Evolutionary conservation across 345 rosid species (phyloP), one percentile per base, ranked within the genome.

Genomic region (Turritis glabra): DNA sequence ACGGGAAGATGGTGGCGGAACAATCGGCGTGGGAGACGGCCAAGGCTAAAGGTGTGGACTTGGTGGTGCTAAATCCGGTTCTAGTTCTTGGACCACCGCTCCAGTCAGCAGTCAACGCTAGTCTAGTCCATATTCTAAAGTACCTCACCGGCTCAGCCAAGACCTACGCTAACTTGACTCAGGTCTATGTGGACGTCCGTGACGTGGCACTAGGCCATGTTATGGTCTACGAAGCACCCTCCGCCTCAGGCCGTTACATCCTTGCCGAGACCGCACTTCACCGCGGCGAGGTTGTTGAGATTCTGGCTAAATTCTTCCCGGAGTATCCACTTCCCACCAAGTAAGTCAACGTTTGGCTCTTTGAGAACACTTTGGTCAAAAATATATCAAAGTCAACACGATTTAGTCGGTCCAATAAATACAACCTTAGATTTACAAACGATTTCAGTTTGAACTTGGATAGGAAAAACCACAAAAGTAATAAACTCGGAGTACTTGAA

Each of bases 261-360:
- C 91, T 93, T 17, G 91, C 91, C 10, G 98, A 90, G 76, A 86
- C 88, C 0, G 90, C 87, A 19, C 95, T 95, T 78, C 99, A 92
- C 84, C 98, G 99, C 0, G 98, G 96, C 6, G 98, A 95, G 19
- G 94, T 95, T 72, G 99, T 92, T 65, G 97, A 89, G 38, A 95
- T 95, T 75, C 79, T 95, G 1, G 81, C 90, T 73, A 89, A 92
- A 82, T 83, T 92, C 82, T 95, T 89, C 88, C 99, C 97, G 0
- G 97, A 90, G 59, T 92, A 95, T 41, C 94, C 97, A 15, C 74
- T 95, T 67, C 99, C 99, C 10, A 87, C 91, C 85, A 90, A 85
- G 99, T 95, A 89, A 82, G 97, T 80, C 40, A 72, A 63, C 8
- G 13, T 17, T 27, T 18, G 54, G 8, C 19, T 50, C 56, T 60